Evolutionary conservation across 2,329 filamentous ascomycete genomes (phyloP).

Genomic region (Botrytis sinoallii): DNA sequence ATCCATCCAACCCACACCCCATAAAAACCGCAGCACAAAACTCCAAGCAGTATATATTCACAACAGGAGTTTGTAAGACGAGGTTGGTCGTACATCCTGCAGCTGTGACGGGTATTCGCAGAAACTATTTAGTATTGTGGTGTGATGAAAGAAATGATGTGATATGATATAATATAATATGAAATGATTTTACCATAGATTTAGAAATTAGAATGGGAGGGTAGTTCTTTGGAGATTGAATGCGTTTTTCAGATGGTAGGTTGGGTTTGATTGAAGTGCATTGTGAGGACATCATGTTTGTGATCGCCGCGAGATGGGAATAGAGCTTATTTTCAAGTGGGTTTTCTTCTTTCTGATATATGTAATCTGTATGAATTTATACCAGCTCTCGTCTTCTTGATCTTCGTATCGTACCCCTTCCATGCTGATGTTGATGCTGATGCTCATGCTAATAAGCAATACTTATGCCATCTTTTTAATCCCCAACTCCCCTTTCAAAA

Average conservation of each 20-base stretch:
- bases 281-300: not conserved
- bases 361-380: not conserved
- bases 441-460: not conserved
- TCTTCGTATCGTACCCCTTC: not conserved
- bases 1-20: not conserved
- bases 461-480: not conserved
- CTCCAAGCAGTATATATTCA: not conserved
- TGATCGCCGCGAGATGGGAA: not conserved
- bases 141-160: not conserved
- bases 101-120: not conserved
- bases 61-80: not conserved
- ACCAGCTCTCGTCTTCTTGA: too few species aligned
- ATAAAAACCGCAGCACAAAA: not conserved
- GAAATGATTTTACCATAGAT: not conserved
- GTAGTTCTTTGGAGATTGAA: not conserved
- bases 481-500: not conserved
- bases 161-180: not conserved
- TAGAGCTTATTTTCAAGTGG: not conserved
- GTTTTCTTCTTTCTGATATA: not conserved
- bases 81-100: not conserved
- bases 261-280: too few species aligned
- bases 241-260: not conserved
- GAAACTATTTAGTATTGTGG: not conserved
- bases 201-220: not conserved
- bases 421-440: not conserved